Evolutionary conservation across 2,329 filamentous ascomycete species (phyloP).

Genomic region (Mycosphaerella arachidis): DNA sequence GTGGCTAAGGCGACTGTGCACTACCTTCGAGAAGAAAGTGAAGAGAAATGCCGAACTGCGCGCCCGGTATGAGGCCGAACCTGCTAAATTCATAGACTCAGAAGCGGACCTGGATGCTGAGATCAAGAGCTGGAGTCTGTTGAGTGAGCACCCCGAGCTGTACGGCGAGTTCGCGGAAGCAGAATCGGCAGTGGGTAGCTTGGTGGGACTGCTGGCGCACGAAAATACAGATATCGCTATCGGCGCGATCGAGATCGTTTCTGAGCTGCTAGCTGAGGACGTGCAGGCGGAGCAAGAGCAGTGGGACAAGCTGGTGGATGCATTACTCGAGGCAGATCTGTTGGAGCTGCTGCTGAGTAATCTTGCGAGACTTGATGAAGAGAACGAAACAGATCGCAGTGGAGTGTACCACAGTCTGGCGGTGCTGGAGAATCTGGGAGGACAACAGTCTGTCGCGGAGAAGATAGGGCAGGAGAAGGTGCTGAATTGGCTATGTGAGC

Average conservation of each 20-base stretch:
- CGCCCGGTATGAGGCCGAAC: constrained; percentile 75
- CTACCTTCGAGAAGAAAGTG: constrained; percentile 87
- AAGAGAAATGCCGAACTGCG: constrained; percentile 85
- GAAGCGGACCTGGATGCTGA: constrained; percentile 88
- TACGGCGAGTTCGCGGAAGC: constrained; percentile 76
- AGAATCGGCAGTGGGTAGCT: constrained; percentile 61
- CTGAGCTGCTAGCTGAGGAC: constrained; percentile 90
- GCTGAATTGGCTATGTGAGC: constrained; percentile 70
- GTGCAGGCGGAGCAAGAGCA: constrained; percentile 74
- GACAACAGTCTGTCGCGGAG: constrained; percentile 63
- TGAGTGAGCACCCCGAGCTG: constrained; percentile 79
- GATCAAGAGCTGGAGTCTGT: constrained; percentile 79
- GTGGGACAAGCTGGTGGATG: constrained; percentile 70
- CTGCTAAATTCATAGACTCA: constrained; percentile 73
- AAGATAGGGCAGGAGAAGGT: constrained; percentile 68
- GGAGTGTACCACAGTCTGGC: constrained; percentile 82
- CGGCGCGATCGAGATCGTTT: constrained; percentile 80
- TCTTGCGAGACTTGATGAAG: constrained; percentile 73
- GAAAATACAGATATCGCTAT: constrained; percentile 98
- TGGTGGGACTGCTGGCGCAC: constrained; percentile 81
- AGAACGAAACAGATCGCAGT: constrained; percentile 64
- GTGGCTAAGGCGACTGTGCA: constrained; percentile 77
- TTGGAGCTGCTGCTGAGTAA: constrained; percentile 72
- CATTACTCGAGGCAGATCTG: constrained; percentile 61
- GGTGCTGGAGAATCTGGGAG: constrained; percentile 81